phyloP scores from a whole-genome alignment of 108 stramenopile species.

The Cyclotella choctawhatcheeana region DNA sequence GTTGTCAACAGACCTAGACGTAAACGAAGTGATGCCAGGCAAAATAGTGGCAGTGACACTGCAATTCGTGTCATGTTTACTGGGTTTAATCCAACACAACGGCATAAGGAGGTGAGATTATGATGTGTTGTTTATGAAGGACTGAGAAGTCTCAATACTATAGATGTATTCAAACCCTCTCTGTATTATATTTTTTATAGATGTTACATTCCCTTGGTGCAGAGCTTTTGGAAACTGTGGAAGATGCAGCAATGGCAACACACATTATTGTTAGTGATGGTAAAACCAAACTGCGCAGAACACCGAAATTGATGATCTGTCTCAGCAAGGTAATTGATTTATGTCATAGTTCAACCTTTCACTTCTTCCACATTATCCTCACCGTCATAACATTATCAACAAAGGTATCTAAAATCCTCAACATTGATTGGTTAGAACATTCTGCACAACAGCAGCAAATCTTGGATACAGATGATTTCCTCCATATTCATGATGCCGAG shows the following conservation, averaged over 20 bases:
- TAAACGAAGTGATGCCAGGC: slow-evolving; percentile 28
- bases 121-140: not conserved
- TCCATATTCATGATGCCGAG: slow-evolving; percentile 43
- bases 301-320: slow-evolving; percentile 77
- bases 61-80: slow-evolving; percentile 50
- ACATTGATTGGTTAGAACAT: slow-evolving; percentile 48
- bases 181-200: slow-evolving; percentile 21
- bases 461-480: slow-evolving; percentile 34
- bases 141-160: not conserved
- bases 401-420: slow-evolving; percentile 59
- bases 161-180: not conserved
- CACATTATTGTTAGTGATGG: slow-evolving; percentile 67
- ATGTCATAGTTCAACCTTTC: not conserved
- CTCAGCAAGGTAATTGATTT: slow-evolving; percentile 26
- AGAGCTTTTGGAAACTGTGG: slow-evolving; percentile 54
- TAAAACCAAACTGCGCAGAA: slow-evolving; percentile 48
- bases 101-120: slow-evolving; percentile 29
- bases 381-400: slow-evolving; percentile 6
- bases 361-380: not conserved
- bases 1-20: slow-evolving; percentile 12
- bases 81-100: slow-evolving; percentile 43
- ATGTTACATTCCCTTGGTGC: slow-evolving; percentile 67
- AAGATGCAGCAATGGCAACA: slow-evolving; percentile 59
- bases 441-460: slow-evolving; percentile 34
- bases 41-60: slow-evolving; percentile 5